These are phyloP conservation scores for Xylariomycetidae sp. DNA, from an alignment of 2,329 filamentous ascomycete genomes.

Conservation along the genomic window DNA sequence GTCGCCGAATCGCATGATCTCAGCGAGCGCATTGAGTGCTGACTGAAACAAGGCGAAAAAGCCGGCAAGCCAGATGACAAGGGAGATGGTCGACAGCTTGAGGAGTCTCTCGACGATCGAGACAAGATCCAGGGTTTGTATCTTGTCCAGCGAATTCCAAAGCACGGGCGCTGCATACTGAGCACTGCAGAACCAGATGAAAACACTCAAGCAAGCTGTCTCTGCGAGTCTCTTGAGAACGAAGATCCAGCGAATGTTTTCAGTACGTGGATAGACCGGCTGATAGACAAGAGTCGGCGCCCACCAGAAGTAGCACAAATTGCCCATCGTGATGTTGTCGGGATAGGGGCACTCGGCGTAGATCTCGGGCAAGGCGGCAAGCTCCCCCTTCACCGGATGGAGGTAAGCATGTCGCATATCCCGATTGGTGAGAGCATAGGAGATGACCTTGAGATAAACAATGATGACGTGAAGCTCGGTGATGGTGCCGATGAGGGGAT, in stretches of 20 bases:
- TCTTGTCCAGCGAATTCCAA: constrained; percentile 82
- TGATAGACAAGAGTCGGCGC: constrained; percentile 95
- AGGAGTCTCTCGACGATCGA: constrained; percentile 84
- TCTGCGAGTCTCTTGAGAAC: constrained; percentile 78
- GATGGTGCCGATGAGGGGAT: constrained; percentile 87
- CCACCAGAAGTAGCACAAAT: constrained; percentile 96
- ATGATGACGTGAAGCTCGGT: constrained; percentile 89
- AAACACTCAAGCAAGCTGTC: constrained; percentile 69
- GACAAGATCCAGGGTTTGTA: constrained; percentile 70
- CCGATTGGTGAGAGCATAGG: constrained; percentile 93
- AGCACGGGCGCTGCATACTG: constrained; percentile 92
- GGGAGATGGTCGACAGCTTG: constrained; percentile 90
- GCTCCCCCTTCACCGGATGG: constrained; percentile 62
- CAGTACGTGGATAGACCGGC: constrained; percentile 85
- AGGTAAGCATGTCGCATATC: constrained; percentile 89
- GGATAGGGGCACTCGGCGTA: constrained; percentile 85
- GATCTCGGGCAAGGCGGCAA: constrained; percentile 68
- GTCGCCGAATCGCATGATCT: constrained; percentile 85
- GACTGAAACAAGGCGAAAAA: constrained; percentile 98
- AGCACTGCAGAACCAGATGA: constrained; percentile 91
- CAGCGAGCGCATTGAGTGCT: constrained; percentile 82
- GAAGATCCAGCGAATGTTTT: constrained; percentile 78
- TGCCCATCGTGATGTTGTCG: constrained; percentile 78
- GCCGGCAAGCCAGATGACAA: constrained; percentile 94
- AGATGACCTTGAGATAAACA: constrained; percentile 93